Percentiles rank a stretch among this genome's conserved stretches.
Evolutionary conservation across 495 filamentous ascomycete species (phyloP).

Genomic region (Daldinia bambusicola): DNA sequence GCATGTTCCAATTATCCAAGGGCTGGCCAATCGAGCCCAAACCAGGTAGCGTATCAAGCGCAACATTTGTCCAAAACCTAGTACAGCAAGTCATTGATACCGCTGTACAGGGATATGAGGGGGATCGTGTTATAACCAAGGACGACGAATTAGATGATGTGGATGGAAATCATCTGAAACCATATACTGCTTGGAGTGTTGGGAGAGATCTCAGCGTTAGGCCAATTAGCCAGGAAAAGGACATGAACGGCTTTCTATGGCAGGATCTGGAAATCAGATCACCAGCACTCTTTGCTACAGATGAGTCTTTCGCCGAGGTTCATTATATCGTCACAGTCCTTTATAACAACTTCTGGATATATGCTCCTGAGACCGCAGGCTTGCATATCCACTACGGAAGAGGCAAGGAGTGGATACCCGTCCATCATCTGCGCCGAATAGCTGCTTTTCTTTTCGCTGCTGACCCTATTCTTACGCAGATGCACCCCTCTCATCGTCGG

Average conservation of each 20-base stretch:
- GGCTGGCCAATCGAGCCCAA: slow-evolving; percentile 2
- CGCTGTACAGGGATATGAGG: slow-evolving; percentile 4
- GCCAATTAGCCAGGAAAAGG: not conserved
- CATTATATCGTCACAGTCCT: slow-evolving; percentile 9
- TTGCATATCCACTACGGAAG: slow-evolving; percentile 37
- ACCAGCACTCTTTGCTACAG: slow-evolving; percentile 27
- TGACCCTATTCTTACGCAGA: slow-evolving; percentile 34
- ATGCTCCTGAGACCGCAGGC: slow-evolving; percentile 2
- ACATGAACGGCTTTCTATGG: not conserved
- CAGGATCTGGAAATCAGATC: slow-evolving; percentile 19
- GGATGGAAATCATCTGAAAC: not conserved
- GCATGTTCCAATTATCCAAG: not conserved
- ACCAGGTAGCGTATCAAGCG: not conserved
- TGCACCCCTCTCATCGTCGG: slow-evolving; percentile 26
- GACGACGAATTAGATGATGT: not conserved
- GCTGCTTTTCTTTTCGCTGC: slow-evolving; percentile 33
- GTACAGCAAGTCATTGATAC: not conserved
- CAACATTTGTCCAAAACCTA: not conserved
- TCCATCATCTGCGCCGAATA: slow-evolving; percentile 19
- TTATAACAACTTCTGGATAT: slow-evolving; percentile 14
- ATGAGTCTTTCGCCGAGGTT: slow-evolving; percentile 28
- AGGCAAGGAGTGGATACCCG: slow-evolving; percentile 19
- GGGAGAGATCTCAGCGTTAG: slow-evolving; percentile 7
- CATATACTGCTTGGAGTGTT: slow-evolving; percentile 6
- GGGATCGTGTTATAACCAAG: slow-evolving; percentile 18